Conservation (phyloP, 495 filamentous ascomycete species). For the Lasiosphaeris hirsuta region DNA sequence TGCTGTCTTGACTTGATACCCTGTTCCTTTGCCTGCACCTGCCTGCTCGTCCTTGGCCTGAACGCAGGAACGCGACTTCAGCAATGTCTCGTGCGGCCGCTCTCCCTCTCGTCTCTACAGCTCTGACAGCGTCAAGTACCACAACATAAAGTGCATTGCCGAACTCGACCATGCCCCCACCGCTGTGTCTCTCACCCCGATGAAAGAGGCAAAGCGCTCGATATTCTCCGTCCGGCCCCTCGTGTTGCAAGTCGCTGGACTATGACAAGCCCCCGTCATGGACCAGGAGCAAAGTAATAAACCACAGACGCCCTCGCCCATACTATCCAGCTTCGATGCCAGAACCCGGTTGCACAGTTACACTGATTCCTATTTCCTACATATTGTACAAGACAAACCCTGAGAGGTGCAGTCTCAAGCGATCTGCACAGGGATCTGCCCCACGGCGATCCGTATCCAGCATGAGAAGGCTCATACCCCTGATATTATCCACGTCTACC, state of each 20-base stretch:
- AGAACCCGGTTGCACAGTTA: constrained; percentile 25
- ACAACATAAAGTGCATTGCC: constrained; percentile 11
- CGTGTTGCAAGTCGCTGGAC: background rate
- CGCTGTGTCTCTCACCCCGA: background rate
- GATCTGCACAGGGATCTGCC: constrained; percentile 27
- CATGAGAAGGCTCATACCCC: constrained; percentile 16
- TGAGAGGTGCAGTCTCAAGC: constrained; percentile 15
- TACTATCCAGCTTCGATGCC: constrained; percentile 16
- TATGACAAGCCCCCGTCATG: constrained; percentile 6
- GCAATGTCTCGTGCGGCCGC: constrained; percentile 12
- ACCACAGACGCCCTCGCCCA: constrained; percentile 1
- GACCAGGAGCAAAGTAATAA: constrained; percentile 1
- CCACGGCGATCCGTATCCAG: constrained; percentile 25
- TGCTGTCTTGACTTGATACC: constrained; percentile 15
- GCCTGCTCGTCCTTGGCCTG: background rate
- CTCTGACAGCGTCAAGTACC: constrained; percentile 17
- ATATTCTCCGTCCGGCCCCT: constrained; percentile 7
- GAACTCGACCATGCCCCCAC: background rate
- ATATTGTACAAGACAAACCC: constrained; percentile 15
- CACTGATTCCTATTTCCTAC: constrained; percentile 23
- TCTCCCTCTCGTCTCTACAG: constrained; percentile 7
- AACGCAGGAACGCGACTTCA: constrained; percentile 4
- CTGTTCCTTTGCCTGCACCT: constrained; percentile 4
- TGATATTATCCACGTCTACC: constrained; percentile 14
- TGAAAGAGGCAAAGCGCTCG: background rate